Evolutionary conservation across 208 protist species (phyloP), one percentile per base, ranked within the genome.

Genomic region (Trypanosoma platydactyli): DNA sequence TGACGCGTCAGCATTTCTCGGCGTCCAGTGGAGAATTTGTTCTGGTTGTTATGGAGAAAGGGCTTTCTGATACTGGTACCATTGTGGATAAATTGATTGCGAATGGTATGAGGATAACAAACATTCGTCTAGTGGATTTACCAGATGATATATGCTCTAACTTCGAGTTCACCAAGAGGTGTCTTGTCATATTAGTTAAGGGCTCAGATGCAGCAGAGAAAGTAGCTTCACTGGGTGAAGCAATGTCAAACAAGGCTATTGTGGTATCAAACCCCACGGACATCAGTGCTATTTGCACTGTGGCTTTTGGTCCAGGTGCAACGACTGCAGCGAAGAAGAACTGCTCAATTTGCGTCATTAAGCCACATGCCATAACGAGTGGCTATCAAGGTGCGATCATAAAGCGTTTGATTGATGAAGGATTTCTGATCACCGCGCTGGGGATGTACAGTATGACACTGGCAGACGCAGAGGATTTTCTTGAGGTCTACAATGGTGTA

Each of bases 401-500:
- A 41, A 74, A 94, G 46, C 80, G 83, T 6, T 80, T 98, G 18
- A 68, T 96, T 7, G 91, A 96, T 60, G 84, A 98, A 57, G 94
- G 94, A 5, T 98, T 98, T 66, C 68, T 93, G 57, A 86, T 99
- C 57, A 91, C 79, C 53, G 97, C 96, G 1, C 29, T 98, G 13
- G 83, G 95, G 24, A 76, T 93, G 63, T 97, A 98, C 71, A 85
- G 79, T 45, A 77, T 99, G 52, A 84, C 77, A 40, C 59, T 81
- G n/a, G 86, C 88, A 1, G 87, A 98, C 66, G 89, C 96, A 3
- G 85, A 91, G 59, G 97, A 99, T 67, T 99, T 99, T 77, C 79
- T 98, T 58, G 97, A 98, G 73, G 97, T 99, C 18, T 99, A 99
- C 84, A 94, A 94, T 58, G 94, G 94, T 45, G 97, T 98, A 9